Evolutionary conservation across 495 filamentous ascomycete species (phyloP).

Genomic region (Collariella sp.): DNA sequence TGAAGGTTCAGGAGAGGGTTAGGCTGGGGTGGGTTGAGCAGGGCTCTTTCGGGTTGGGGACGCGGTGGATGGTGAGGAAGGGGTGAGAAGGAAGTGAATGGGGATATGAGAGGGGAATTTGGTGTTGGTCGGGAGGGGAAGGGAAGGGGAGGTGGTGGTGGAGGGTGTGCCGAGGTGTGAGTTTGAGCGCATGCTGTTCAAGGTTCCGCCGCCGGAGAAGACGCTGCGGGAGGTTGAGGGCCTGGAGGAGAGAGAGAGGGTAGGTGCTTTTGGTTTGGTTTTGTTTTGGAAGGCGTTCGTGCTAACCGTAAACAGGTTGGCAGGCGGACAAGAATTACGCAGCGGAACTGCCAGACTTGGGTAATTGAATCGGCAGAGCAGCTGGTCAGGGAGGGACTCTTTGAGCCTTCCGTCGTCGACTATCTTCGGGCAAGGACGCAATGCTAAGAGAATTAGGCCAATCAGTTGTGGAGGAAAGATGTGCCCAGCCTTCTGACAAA

Average conservation of each 20-base stretch:
- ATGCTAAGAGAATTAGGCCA: not conserved
- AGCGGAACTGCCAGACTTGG: slow-evolving; percentile 13
- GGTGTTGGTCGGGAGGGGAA: not conserved
- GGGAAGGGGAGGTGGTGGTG: not conserved
- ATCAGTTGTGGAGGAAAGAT: not conserved
- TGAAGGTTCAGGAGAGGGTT: not conserved
- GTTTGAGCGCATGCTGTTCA: slow-evolving; percentile 8
- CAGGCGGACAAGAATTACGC: not conserved
- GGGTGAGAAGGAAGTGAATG: not conserved
- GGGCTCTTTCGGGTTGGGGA: not conserved
- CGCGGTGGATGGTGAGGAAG: too few species aligned
- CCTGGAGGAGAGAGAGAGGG: not conserved
- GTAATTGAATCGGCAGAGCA: slow-evolving; percentile 8
- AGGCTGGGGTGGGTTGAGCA: slow-evolving; percentile 1
- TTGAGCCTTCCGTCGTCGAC: not conserved
- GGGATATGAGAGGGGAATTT: not conserved
- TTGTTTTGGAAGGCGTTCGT: not conserved
- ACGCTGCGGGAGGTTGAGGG: slow-evolving; percentile 3
- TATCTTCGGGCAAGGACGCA: slow-evolving; percentile 1
- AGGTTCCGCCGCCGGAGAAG: slow-evolving; percentile 7
- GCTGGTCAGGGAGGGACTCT: slow-evolving; percentile 1
- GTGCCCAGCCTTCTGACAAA: not conserved
- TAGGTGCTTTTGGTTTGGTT: not conserved
- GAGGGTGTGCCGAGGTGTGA: not conserved
- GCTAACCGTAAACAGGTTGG: not conserved